Evolutionary conservation across 2,329 filamentous ascomycete genomes (phyloP).

Genomic region (Alternaria solani): DNA sequence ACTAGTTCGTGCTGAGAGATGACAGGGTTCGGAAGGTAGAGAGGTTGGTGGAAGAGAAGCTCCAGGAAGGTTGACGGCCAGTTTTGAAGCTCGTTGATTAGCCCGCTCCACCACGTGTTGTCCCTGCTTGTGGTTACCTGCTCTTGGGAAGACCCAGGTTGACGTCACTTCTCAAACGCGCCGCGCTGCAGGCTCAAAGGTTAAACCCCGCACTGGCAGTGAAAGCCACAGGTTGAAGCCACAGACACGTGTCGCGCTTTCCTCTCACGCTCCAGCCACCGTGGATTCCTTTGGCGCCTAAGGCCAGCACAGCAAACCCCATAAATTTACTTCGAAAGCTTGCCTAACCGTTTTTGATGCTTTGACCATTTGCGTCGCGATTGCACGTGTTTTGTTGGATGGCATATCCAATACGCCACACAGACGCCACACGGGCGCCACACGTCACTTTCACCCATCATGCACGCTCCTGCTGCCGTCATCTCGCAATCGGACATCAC

Average conservation of each 20-base stretch:
- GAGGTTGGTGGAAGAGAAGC: neutral
- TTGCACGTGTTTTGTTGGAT: neutral
- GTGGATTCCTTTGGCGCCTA: neutral
- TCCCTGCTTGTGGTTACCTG: slow-evolving; percentile 7
- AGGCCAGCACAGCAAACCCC: neutral
- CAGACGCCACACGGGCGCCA: neutral
- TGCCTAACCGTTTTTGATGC: neutral
- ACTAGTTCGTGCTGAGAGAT: neutral
- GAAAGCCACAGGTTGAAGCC: slow-evolving; percentile 5
- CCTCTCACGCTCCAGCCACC: neutral
- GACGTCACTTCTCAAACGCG: slow-evolving; percentile 7
- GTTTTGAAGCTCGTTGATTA: slow-evolving; percentile 3
- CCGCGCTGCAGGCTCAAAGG: neutral
- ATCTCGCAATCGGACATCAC: neutral
- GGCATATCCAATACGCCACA: neutral
- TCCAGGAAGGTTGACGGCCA: neutral
- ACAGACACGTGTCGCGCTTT: slow-evolving; percentile 7
- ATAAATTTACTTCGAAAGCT: neutral
- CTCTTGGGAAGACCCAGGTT: slow-evolving; percentile 5
- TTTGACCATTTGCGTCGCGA: slow-evolving; percentile 23
- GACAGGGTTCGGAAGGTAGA: neutral
- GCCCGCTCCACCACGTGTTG: slow-evolving; percentile 3
- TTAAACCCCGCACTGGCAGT: slow-evolving; percentile 8
- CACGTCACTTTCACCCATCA: neutral
- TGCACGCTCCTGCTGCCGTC: neutral